Percentiles rank a stretch among this genome's conserved stretches.
These are phyloP conservation scores for Pyronema omphalodes DNA, from an alignment of 495 filamentous ascomycete genomes.

Conservation along the genomic window DNA sequence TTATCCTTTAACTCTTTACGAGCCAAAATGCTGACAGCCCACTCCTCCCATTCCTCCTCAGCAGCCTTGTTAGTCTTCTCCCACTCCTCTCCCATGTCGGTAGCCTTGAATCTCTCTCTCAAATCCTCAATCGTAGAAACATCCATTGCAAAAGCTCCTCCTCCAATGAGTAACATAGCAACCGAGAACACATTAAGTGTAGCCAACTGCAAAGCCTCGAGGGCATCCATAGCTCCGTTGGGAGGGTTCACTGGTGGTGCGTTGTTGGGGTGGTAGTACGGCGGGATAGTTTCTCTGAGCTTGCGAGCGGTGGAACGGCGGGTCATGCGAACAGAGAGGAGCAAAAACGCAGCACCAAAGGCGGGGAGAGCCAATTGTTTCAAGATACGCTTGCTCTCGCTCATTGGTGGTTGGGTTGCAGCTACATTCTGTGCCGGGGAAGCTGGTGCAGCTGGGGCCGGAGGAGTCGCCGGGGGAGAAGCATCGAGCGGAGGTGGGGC, in stretches of 20 bases:
- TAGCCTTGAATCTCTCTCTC: constrained; percentile 28
- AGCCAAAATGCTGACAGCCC: constrained; percentile 37
- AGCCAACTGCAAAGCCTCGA: constrained; percentile 46
- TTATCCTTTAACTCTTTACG: constrained; percentile 32
- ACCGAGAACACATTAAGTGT: constrained; percentile 44
- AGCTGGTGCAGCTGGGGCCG: constrained; percentile 4
- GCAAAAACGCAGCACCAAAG: constrained; percentile 42
- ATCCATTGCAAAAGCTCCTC: constrained; percentile 36
- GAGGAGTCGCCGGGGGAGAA: constrained; percentile 20
- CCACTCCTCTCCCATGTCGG: constrained; percentile 25
- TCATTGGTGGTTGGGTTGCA: background rate
- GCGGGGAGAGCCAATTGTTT: constrained; percentile 32
- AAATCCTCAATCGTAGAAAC: constrained; percentile 42
- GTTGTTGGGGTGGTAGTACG: constrained; percentile 32
- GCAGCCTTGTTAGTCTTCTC: constrained; percentile 6
- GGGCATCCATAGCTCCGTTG: constrained; percentile 39
- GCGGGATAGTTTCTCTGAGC: constrained; percentile 29
- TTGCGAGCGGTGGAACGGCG: constrained; percentile 36
- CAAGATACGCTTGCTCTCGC: constrained; percentile 12
- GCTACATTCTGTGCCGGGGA: background rate
- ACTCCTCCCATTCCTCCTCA: constrained; percentile 35
- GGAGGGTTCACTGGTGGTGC: constrained; percentile 18
- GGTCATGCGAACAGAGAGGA: constrained; percentile 40
- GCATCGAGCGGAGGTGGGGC: background rate
- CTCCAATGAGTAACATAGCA: constrained; percentile 39